Evolutionary conservation across 139 green algal genomes (phyloP).

Genomic region (Chlamydomonas urium): DNA sequence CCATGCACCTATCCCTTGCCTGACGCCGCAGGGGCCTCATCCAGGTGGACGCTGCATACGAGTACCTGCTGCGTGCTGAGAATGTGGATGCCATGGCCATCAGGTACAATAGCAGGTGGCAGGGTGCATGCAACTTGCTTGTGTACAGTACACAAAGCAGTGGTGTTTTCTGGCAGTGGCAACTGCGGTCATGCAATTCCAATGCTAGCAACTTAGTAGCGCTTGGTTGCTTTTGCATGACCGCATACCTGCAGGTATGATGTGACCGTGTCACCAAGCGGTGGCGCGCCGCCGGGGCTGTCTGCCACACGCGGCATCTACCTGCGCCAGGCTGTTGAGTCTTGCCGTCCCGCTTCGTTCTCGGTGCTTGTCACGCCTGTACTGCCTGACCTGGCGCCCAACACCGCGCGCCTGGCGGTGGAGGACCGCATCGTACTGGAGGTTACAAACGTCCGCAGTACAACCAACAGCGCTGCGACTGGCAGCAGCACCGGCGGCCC

Average conservation of each 20-base stretch:
- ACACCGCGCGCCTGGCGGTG: constrained; percentile 55
- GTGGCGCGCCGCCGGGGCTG: neutral
- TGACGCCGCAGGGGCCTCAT: constrained; percentile 4
- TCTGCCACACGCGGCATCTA: constrained; percentile 60
- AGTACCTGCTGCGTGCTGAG: constrained; percentile 62
- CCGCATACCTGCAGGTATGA: too few species aligned
- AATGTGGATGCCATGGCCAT: constrained; percentile 30
- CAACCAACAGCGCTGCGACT: too few species aligned
- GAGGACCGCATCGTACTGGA: constrained; percentile 32
- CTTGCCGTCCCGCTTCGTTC: constrained; percentile 37
- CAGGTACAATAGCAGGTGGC: too few species aligned
- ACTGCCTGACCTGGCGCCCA: constrained; percentile 59
- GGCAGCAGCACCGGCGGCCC: too few species aligned
- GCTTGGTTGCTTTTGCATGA: too few species aligned
- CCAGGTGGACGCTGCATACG: constrained; percentile 55
- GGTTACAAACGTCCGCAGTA: too few species aligned
- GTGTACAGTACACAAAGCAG: too few species aligned
- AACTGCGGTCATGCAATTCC: too few species aligned
- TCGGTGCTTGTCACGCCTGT: constrained; percentile 60
- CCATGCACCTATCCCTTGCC: too few species aligned
- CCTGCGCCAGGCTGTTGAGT: constrained; percentile 69
- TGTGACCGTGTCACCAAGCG: too few species aligned
- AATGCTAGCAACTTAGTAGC: too few species aligned
- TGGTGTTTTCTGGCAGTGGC: constrained; percentile 42
- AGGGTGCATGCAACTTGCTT: too few species aligned